Evolutionary conservation across 495 filamentous ascomycete species (phyloP), one percentile per base, ranked within the genome.

Genomic region (Trichoderma orchidacearum): DNA sequence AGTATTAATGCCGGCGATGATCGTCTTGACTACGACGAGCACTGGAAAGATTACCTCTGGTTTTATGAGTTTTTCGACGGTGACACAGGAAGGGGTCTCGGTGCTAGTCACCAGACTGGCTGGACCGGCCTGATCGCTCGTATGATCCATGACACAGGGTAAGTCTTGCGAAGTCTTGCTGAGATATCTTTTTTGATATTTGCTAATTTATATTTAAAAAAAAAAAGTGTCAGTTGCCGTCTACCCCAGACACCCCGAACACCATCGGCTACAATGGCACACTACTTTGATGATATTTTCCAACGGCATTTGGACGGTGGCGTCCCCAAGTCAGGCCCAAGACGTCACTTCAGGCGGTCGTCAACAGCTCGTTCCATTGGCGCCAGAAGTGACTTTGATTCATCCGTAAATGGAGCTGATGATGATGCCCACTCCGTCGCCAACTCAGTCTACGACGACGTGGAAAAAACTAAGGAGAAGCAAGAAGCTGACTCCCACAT

Each of bases 61-160:
- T 97, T 94, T 77, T 85, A 95, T 64, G 92, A 97, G 68, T 97
- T 94, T 74, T 97, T 97, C 63, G 91, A 97, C 62, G 92, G 88
- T 28, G 93, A 97, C 64, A 84, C 75, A 27, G 92, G 93, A 15
- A 83, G 89, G 53, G 92, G 93, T 5, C 75, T 96, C 7, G 92
- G 92, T 54, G 89, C 92, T 23, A 93, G 87, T 50, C 93, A 97
- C 69, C 92, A 97, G 67, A 95, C 89, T 59, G 92, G 92, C 5
- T 97, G 93, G 93, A 96, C 92, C n/a, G 93, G 92, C 0, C 65
- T 97, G 51, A 88, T 97, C 63, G 92, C 92, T 8, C 91, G 94
- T 65, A 83, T 97, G 81, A 96, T 97, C 54, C 92, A 97, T 59
- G 92, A 97, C 61, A 95, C 92, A 58, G 92, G 89, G 87, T 86